Evolutionary conservation across 352 stramenopile species (phyloP), one percentile per base, ranked within the genome.

Genomic region (Thalassiosira livingstoniorum): DNA sequence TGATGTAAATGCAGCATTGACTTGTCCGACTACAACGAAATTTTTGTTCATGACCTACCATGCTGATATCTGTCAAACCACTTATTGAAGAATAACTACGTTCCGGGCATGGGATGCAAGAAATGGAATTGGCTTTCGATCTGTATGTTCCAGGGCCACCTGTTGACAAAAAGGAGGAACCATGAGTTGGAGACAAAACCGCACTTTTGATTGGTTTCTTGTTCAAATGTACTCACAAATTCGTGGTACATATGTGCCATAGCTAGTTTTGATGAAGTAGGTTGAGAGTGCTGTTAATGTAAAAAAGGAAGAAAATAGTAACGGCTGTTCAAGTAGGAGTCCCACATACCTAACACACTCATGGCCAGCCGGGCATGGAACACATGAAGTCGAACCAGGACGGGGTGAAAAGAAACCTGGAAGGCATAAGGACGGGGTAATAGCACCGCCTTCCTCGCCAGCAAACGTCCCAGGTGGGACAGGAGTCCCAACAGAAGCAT

Each of bases 391-490:
- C 0, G 95, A 97, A 13, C 88, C 96, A 35, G 93, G 94, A 3
- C 98, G 82, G 15, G 97, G 95, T 5, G 97, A 98, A 84, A 98
- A 99, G 3, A 96, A 99, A 5, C 97, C 97, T 2, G 97, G 97
- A 54, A 99, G 98, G 85, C 97, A 99, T 37, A 99, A 87, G 39
- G 94, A 98, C 4, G 96, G 91, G 2, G 96, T 96, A 31, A 99
- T 97, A 0, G 93, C 96, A 0, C 97, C 96, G 57, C 75, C 81
- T 1, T 91, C 93, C 1, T 92, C 89, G 0, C 88, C 91, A 3
- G 96, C 90, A 83, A 98, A 99, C 29, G 93, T 98, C 1, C 97
- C 97, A 0, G 98, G 91, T 13, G 96, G 97, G 32, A 96, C 94
- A 79, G 98, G 89, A 4, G 94, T 96, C 0, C 97, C 97, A 18